Base-by-base conservation (phyloP, 148 eudicot species). In the Silene latifolia region DNA sequence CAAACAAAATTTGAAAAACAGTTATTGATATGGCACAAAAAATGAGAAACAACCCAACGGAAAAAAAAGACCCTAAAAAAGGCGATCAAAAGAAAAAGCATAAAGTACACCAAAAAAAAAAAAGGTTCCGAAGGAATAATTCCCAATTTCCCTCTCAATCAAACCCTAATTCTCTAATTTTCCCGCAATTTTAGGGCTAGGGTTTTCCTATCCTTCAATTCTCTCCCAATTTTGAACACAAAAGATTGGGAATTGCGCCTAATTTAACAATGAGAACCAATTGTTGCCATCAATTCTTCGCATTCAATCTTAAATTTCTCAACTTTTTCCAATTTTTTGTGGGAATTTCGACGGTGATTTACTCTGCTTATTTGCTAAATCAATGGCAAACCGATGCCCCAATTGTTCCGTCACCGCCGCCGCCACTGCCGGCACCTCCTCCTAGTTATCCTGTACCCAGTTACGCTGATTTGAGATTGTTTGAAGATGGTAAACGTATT, bases 231-330 rank as follows among this genome's bases (percentile, higher is more conserved):
- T 54, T 18, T 35, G n/a, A 15, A 13, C 10, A 23, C 51, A 24
- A 4, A 7, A 10, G n/a, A 13, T 15, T n/a, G 8, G 4, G 24
- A 48, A 59, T 68, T 44, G 51, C 74, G 21, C 32, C 56, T 32
- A 15, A 14, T 48, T 67, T 8, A 24, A 74, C 51, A 64, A 85
- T 82, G 89, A 81, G 81, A 54, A 76, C 78, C 19, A 84, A 90
- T 63, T 89, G 87, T 82, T 88, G 88, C 83, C 91, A 91, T n/a
- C 68, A 83, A 23, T 89, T 81, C 63, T 73, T 88, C 5, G 87
- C 91, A 44, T 86, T 80, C 70, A 77, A 82, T 77, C 84, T 91
- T 19, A 91, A 91, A 73, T 88, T 91, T 81, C 82, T 91, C 35
- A 85, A 85, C 74, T 89, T 85, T 44, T 62, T 91, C 51, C 90